phyloP scores from a whole-genome alignment of 2,329 filamentous ascomycete species.

The Diaporthe vaccinii region DNA sequence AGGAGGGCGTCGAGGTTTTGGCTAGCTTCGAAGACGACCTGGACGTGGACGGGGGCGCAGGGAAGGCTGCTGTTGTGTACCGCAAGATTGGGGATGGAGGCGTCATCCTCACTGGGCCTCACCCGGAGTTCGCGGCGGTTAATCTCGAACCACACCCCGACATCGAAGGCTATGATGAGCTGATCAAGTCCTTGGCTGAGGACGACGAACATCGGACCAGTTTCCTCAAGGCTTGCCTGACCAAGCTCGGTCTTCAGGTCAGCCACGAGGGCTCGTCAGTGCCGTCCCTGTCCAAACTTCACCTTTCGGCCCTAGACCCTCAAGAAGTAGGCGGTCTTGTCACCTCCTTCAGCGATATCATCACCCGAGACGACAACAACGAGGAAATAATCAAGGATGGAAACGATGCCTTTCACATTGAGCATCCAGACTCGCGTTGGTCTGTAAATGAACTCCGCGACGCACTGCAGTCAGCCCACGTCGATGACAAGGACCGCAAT shows the following conservation, averaged over 20 bases:
- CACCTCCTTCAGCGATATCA: slow-evolving; percentile 74
- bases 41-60: slow-evolving; percentile 80
- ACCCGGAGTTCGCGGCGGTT: slow-evolving; percentile 91
- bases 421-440: slow-evolving; percentile 75
- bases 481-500: slow-evolving; percentile 39
- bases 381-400: slow-evolving; percentile 83
- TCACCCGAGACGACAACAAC: slow-evolving; percentile 71
- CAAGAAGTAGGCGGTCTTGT: slow-evolving; percentile 78
- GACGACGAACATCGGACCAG: slow-evolving; percentile 78
- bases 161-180: slow-evolving; percentile 76
- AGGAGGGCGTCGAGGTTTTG: slow-evolving; percentile 81
- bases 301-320: slow-evolving; percentile 80
- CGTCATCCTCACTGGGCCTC: slow-evolving; percentile 85
- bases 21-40: slow-evolving; percentile 83
- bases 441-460: slow-evolving; percentile 67
- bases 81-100: slow-evolving; percentile 86
- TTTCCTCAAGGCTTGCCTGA: slow-evolving; percentile 85
- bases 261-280: slow-evolving; percentile 77
- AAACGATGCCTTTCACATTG: slow-evolving; percentile 85
- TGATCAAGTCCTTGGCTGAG: slow-evolving; percentile 76
- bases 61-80: slow-evolving; percentile 84
- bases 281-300: slow-evolving; percentile 84
- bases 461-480: slow-evolving; percentile 59
- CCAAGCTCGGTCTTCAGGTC: slow-evolving; percentile 85
- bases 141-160: slow-evolving; percentile 80